phyloP scores from a whole-genome alignment of 495 filamentous ascomycete species.

The Polyplosphaeria fusca region DNA sequence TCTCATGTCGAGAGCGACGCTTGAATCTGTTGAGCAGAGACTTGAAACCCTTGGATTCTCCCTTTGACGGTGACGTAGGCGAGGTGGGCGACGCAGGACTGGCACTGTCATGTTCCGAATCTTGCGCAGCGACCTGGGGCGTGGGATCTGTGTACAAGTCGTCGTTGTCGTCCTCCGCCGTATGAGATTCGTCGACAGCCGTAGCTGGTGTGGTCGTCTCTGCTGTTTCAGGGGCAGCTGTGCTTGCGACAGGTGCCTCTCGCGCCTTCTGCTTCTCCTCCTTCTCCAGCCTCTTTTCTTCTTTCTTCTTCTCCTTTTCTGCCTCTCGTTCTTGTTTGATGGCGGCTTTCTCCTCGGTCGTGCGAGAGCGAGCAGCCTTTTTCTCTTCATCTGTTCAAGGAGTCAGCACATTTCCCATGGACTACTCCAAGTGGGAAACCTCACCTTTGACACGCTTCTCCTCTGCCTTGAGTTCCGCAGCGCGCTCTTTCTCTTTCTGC shows the following conservation, averaged over 20 bases:
- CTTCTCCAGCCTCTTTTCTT: slow-evolving; percentile 49
- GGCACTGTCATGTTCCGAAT: not conserved
- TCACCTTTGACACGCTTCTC: slow-evolving; percentile 53
- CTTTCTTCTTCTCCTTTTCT: slow-evolving; percentile 48
- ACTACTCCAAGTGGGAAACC: slow-evolving; percentile 7
- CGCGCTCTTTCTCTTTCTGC: slow-evolving; percentile 52
- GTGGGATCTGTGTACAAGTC: slow-evolving; percentile 17
- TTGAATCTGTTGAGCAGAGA: slow-evolving; percentile 30
- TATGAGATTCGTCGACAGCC: not conserved
- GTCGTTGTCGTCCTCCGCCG: slow-evolving; percentile 2
- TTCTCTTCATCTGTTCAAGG: slow-evolving; percentile 30
- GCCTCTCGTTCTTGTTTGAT: slow-evolving; percentile 52
- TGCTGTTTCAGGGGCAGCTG: not conserved
- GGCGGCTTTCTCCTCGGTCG: slow-evolving; percentile 52
- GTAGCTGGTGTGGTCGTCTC: not conserved
- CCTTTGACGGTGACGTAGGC: slow-evolving; percentile 1
- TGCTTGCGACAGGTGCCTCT: slow-evolving; percentile 21
- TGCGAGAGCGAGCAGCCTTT: slow-evolving; percentile 33
- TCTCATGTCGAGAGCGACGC: slow-evolving; percentile 26
- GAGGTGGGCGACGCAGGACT: slow-evolving; percentile 4
- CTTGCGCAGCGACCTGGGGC: not conserved
- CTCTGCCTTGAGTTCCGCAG: slow-evolving; percentile 52
- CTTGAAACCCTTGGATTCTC: slow-evolving; percentile 24
- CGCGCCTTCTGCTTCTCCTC: slow-evolving; percentile 45
- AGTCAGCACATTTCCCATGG: not conserved